Evolutionary conservation across 1,284 basidiomycete genomes (phyloP).

Genomic region (Ustilago hordei): DNA sequence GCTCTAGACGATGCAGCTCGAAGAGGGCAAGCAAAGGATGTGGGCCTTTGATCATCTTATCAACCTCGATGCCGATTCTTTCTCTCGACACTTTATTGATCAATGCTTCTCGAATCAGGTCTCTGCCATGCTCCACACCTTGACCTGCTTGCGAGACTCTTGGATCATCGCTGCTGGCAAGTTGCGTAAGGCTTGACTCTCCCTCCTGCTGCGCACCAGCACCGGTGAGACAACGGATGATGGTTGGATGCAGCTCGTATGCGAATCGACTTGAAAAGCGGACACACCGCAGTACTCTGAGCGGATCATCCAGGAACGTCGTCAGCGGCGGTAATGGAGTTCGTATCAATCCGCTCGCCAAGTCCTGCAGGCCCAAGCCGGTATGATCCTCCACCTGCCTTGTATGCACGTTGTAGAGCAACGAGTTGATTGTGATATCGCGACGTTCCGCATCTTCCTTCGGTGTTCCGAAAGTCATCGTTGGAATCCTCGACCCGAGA

Average conservation of each 20-base stretch:
- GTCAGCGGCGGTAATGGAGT: slow-evolving; percentile 88
- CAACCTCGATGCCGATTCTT: slow-evolving; percentile 69
- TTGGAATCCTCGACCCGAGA: slow-evolving; percentile 87
- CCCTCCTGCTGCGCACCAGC: slow-evolving; percentile 11
- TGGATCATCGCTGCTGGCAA: slow-evolving; percentile 40
- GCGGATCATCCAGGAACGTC: slow-evolving; percentile 94
- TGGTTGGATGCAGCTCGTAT: slow-evolving; percentile 81
- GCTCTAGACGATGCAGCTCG: slow-evolving; percentile 56
- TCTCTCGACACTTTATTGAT: slow-evolving; percentile 66
- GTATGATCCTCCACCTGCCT: slow-evolving; percentile 90
- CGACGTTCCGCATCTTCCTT: slow-evolving; percentile 88
- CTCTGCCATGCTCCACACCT: slow-evolving; percentile 53
- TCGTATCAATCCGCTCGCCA: slow-evolving; percentile 82
- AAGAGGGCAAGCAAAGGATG: slow-evolving; percentile 58
- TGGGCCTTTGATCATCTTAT: slow-evolving; percentile 69
- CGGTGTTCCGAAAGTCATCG: slow-evolving; percentile 88
- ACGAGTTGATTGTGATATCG: slow-evolving; percentile 94
- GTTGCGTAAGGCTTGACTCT: slow-evolving; percentile 8
- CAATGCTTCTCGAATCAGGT: slow-evolving; percentile 72
- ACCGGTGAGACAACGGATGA: slow-evolving; percentile 70
- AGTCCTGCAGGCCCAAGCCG: slow-evolving; percentile 81
- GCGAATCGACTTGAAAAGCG: slow-evolving; percentile 91
- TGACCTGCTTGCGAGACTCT: slow-evolving; percentile 18
- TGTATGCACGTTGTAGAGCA: slow-evolving; percentile 96
- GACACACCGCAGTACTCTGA: slow-evolving; percentile 89